Evolutionary conservation across 2,329 filamentous ascomycete genomes (phyloP).

Genomic region (Colletotrichum lini): DNA sequence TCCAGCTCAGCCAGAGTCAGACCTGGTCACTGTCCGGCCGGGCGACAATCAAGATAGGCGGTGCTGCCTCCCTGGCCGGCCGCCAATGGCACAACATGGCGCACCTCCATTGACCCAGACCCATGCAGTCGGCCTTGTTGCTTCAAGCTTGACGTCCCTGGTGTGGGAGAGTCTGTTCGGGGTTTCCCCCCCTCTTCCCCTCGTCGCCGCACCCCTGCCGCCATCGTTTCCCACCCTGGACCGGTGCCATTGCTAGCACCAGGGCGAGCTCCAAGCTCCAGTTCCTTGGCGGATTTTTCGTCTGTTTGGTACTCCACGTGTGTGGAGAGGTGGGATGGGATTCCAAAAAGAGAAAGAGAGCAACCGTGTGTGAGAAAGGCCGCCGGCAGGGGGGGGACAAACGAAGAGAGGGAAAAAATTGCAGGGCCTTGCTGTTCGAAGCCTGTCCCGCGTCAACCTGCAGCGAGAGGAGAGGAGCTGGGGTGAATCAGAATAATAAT

Average conservation of each 20-base stretch:
- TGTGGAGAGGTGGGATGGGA: slow-evolving; percentile 38
- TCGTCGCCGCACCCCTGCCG: slow-evolving; percentile 30
- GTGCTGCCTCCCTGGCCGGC: slow-evolving; percentile 31
- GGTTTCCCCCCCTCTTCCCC: slow-evolving; percentile 22
- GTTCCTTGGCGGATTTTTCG: slow-evolving; percentile 29
- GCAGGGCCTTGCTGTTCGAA: slow-evolving; percentile 29
- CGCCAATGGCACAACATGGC: slow-evolving; percentile 43
- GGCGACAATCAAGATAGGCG: slow-evolving; percentile 38
- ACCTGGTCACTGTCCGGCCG: slow-evolving; percentile 20
- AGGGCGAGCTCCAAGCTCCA: slow-evolving; percentile 36
- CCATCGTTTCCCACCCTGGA: slow-evolving; percentile 38
- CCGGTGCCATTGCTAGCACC: slow-evolving; percentile 33
- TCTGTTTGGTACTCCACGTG: slow-evolving; percentile 39
- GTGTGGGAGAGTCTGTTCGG: background rate
- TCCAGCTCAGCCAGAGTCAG: slow-evolving; percentile 30
- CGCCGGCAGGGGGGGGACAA: slow-evolving; percentile 22
- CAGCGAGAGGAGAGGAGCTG: slow-evolving; percentile 5
- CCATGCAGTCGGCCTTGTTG: slow-evolving; percentile 40
- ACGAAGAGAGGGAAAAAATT: slow-evolving; percentile 16
- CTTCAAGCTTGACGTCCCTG: slow-evolving; percentile 36
- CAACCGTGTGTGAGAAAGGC: slow-evolving; percentile 14
- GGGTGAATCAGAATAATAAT: slow-evolving; percentile 24
- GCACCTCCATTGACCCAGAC: slow-evolving; percentile 38
- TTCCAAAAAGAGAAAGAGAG: slow-evolving; percentile 39
- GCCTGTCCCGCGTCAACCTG: slow-evolving; percentile 31